Conservation (phyloP, 164 flowering plant genomes). For the Malania oleifera region DNA sequence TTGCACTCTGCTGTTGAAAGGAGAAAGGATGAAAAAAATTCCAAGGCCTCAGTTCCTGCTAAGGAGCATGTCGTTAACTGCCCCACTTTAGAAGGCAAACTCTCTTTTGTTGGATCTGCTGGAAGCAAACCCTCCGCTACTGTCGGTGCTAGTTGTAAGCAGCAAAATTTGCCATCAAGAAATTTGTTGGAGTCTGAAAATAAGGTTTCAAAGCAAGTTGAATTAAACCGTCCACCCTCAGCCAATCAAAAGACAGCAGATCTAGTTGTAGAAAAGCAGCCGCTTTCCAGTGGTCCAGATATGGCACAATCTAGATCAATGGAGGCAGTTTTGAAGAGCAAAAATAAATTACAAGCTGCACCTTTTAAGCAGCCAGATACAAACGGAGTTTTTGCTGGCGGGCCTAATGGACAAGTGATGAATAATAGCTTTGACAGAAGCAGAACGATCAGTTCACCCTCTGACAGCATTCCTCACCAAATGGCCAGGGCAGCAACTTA, state of each 20-base stretch:
- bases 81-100: conserved; percentile 19
- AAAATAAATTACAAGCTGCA: conserved; percentile 25
- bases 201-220: conserved; percentile 35
- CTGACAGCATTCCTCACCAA: conserved; percentile 27
- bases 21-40: conserved; percentile 23
- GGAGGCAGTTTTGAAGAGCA: conserved; percentile 31
- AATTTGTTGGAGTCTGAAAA: conserved; percentile 23
- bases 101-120: conserved; percentile 13
- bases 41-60: conserved; percentile 16
- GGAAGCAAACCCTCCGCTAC: conserved; percentile 10
- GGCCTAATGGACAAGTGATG: conserved; percentile 37
- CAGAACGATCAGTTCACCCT: conserved; percentile 17
- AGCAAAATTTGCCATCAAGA: conserved; percentile 30
- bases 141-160: conserved; percentile 18
- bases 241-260: conserved; percentile 22
- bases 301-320: conserved; percentile 27
- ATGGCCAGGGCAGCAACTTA: conserved; percentile 24
- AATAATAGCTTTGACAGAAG: conserved; percentile 20
- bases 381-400: conserved; percentile 32
- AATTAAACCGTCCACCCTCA: conserved; percentile 33
- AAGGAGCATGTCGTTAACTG: conserved; percentile 22
- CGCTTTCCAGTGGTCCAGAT: conserved; percentile 28
- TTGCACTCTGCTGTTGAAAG: conserved; percentile 13
- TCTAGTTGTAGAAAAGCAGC: conserved; percentile 24
- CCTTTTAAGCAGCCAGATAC: conserved; percentile 35